These are phyloP conservation scores for Osmanthus fragrans DNA, from an alignment of 257 asterid genomes.

Conservation along the genomic window DNA sequence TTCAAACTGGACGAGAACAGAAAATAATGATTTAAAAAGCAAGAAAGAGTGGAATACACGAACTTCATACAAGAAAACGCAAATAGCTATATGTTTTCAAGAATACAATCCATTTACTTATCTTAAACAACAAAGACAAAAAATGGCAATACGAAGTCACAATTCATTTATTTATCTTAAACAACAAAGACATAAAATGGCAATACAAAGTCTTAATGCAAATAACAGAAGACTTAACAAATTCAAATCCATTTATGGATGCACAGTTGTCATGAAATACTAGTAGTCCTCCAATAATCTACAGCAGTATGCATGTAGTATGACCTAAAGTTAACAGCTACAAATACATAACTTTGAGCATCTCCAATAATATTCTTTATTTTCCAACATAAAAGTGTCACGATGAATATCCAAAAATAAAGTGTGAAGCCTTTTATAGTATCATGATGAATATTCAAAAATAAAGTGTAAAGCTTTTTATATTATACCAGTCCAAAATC, in stretches of 20 bases:
- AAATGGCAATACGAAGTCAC: not conserved
- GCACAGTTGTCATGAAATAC: not conserved
- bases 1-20: conserved; percentile 46
- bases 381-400: not conserved
- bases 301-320: not conserved
- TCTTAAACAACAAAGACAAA: not conserved
- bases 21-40: conserved; percentile 3
- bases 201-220: not conserved
- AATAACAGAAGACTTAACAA: not conserved
- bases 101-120: not conserved
- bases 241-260: not conserved
- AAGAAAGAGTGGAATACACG: conserved; percentile 3
- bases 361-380: not conserved
- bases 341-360: not conserved
- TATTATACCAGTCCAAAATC: too few relatives aligned
- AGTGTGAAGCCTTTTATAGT: not conserved
- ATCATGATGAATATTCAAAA: not conserved
- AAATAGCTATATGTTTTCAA: not conserved
- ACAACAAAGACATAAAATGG: not conserved
- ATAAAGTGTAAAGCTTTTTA: not conserved
- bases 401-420: not conserved
- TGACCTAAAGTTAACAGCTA: not conserved
- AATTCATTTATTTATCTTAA: not conserved
- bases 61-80: not conserved
- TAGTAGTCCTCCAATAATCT: not conserved